These are phyloP conservation scores for Pichia nanzhaoensis DNA, from an alignment of 805 yeast genomes.

Conservation along the genomic window DNA sequence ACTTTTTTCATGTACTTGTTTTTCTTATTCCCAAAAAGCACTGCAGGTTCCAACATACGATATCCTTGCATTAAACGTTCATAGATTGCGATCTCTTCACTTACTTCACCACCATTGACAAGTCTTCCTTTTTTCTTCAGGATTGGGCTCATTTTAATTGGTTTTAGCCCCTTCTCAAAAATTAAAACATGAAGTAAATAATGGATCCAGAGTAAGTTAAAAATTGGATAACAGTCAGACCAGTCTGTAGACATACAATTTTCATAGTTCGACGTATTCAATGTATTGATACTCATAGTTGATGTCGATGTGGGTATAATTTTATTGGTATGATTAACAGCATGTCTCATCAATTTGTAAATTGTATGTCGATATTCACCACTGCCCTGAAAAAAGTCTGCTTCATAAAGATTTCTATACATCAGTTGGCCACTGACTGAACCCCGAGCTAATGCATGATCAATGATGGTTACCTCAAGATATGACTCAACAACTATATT, in stretches of 20 bases:
- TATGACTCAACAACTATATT: conserved; percentile 7
- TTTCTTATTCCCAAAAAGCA: conserved; percentile 15
- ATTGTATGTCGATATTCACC: conserved; percentile 59
- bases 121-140: conserved; percentile 18
- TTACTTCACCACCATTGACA: conserved; percentile 15
- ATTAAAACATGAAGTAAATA: conserved; percentile 48
- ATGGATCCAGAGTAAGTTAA: conserved; percentile 60
- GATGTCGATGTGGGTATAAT: conserved; percentile 5
- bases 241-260: conserved; percentile 26
- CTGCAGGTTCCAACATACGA: conserved; percentile 31
- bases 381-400: conserved; percentile 51
- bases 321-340: conserved; percentile 24
- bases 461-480: conserved; percentile 43
- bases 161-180: conserved; percentile 31
- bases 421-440: conserved; percentile 28
- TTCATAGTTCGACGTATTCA: not conserved
- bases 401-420: conserved; percentile 57
- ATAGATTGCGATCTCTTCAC: conserved; percentile 19
- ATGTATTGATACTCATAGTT: conserved; percentile 7
- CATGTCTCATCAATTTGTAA: conserved; percentile 43
- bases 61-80: conserved; percentile 27
- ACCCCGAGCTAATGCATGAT: conserved; percentile 51
- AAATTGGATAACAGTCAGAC: conserved; percentile 39
- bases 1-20: conserved; percentile 17
- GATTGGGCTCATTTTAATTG: conserved; percentile 24